phyloP scores from a whole-genome alignment of 2,329 filamentous ascomycete species.

The Paecilomyces sp. region DNA sequence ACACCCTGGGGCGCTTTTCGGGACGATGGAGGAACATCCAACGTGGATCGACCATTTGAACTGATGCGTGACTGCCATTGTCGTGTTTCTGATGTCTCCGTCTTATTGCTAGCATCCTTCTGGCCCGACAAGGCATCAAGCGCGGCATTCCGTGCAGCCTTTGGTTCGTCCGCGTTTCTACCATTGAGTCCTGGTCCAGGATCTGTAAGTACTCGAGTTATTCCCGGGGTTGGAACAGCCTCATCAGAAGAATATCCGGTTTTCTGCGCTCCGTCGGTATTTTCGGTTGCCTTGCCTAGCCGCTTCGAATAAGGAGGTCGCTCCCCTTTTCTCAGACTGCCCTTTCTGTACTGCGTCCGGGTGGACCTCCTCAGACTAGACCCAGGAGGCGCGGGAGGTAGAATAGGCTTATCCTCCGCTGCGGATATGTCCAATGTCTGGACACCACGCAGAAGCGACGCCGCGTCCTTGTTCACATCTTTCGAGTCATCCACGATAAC shows the following conservation, averaged over 20 bases:
- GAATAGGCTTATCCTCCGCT: conserved; percentile 73
- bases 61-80: conserved; percentile 51
- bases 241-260: conserved; percentile 25
- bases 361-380: conserved; percentile 83
- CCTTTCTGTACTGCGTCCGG: conserved; percentile 82
- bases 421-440: conserved; percentile 36
- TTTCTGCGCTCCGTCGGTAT: conserved; percentile 46
- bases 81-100: conserved; percentile 30
- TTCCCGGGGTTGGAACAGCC: conserved; percentile 20
- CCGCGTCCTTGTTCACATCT: conserved; percentile 61
- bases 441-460: conserved; percentile 41
- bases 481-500: conserved; percentile 74
- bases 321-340: conserved; percentile 75
- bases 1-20: conserved; percentile 49
- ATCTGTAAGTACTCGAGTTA: conserved; percentile 30
- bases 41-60: conserved; percentile 50
- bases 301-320: conserved; percentile 69
- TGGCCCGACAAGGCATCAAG: conserved; percentile 22
- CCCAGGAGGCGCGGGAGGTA: conserved; percentile 66
- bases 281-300: conserved; percentile 56
- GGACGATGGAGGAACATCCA: conserved; percentile 42
- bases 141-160: conserved; percentile 16
- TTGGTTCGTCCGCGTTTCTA: conserved; percentile 14
- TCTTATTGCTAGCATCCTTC: conserved; percentile 21
- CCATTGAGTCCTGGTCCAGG: conserved; percentile 17